Percentiles rank a stretch among this genome's conserved stretches.
Evolutionary conservation across 2,329 filamentous ascomycete species (phyloP).

Genomic region (Aschersonia sp.): DNA sequence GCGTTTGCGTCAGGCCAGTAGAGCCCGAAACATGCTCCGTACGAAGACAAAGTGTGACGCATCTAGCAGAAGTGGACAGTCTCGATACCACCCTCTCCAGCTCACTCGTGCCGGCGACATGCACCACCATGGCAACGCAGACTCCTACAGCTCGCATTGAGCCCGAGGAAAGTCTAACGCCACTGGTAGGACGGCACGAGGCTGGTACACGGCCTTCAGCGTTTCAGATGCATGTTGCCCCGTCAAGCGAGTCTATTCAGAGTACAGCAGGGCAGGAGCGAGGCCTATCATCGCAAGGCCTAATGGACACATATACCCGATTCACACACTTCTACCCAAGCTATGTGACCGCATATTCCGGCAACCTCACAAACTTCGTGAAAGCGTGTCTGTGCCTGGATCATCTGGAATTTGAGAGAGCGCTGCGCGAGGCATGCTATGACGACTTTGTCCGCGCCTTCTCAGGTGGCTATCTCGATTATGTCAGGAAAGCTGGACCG

Average conservation of each 20-base stretch:
- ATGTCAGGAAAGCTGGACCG: constrained; percentile 16
- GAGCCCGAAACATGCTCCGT: not conserved
- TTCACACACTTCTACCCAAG: constrained; percentile 29
- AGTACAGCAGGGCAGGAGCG: not conserved
- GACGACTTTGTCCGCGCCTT: constrained; percentile 38
- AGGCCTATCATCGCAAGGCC: not conserved
- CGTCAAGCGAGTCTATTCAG: not conserved
- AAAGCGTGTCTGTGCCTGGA: constrained; percentile 28
- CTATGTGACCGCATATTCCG: constrained; percentile 24
- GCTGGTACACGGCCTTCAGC: too few relatives aligned
- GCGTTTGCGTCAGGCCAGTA: constrained; percentile 2
- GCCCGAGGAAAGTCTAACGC: too few relatives aligned
- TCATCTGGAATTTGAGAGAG: constrained; percentile 17
- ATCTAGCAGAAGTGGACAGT: constrained; percentile 7
- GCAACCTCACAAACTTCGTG: constrained; percentile 25
- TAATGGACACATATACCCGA: constrained; percentile 13
- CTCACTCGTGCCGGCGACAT: constrained; percentile 14
- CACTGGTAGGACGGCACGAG: too few relatives aligned
- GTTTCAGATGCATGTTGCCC: not conserved
- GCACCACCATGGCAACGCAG: constrained; percentile 1
- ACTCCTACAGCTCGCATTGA: not conserved
- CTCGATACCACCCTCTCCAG: constrained; percentile 14
- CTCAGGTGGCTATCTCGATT: constrained; percentile 24
- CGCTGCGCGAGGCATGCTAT: constrained; percentile 27
- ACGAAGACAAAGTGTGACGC: constrained; percentile 10